Evolutionary conservation across 1,139 yeast genomes (phyloP), one percentile per base, ranked within the genome.

Genomic region (Zygosaccharomyces pseudobailii): DNA sequence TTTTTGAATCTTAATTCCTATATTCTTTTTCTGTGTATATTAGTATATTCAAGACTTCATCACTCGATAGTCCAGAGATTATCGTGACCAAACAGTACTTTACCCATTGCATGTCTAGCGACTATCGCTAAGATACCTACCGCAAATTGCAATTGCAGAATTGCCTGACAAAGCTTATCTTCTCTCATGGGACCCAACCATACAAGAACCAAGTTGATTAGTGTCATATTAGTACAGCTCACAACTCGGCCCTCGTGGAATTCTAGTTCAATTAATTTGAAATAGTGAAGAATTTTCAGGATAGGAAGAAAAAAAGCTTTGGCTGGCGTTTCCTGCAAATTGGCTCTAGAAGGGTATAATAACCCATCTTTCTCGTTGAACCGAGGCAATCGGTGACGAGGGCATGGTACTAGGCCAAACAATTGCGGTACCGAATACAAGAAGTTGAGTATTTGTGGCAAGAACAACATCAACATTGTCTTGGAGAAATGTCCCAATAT

Each of bases 401-500:
- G 99, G 63, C 98, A 92, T 6, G 94, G 95, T 13, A 94, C 83
- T 2, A 92, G 58, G 41, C 83, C 81, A 67, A 90, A 85, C 51
- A 92, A 69, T 67, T 92, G 99, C 3, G 98, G 98, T 5, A 82
- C 79, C 1, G 96, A 87, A 67, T 89, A 92, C 13, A 87, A 53
- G 57, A 94, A 94, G 64, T 92, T 92, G 68, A 88, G 69, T 45
- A 92, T 87, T 68, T 92, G 98, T 1, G 97, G 97, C 32, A 87
- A 71, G 64, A 92, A 84, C 64, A 92, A 84, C 33, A 90, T 69
- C 66, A 92, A 71, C 57, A 92, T 73, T 0, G 99, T 92, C 68
- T 92, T 92, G 41, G 97, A 87, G 65, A 90, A 94, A 70, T 92
- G 99, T 1, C 97, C 97, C 51, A 88, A 76, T 37, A 92, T 94